These are phyloP conservation scores for Lasiosphaeria miniovina DNA, from an alignment of 495 filamentous ascomycete genomes.

Conservation along the genomic window DNA sequence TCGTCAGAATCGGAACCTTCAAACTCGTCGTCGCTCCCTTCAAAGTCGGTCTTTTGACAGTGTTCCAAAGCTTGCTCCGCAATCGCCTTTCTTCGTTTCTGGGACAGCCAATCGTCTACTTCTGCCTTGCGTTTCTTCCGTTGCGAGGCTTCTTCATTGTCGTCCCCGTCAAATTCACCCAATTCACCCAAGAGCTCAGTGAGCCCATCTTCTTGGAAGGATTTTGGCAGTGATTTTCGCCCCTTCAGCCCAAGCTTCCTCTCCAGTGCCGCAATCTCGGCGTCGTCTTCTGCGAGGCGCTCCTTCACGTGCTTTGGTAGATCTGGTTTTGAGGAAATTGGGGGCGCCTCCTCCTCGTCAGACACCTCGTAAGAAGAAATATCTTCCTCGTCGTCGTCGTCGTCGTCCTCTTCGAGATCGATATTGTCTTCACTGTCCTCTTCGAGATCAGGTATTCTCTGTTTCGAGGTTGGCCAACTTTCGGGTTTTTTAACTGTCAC, in stretches of 20 bases:
- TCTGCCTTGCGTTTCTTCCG: slow-evolving; percentile 67
- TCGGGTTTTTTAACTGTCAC: slow-evolving; percentile 4
- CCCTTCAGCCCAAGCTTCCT: slow-evolving; percentile 83
- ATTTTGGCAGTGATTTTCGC: slow-evolving; percentile 69
- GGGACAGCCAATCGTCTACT: slow-evolving; percentile 50
- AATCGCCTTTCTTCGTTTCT: slow-evolving; percentile 45
- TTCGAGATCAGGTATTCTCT: slow-evolving; percentile 14
- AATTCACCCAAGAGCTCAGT: slow-evolving; percentile 70
- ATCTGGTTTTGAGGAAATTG: slow-evolving; percentile 14
- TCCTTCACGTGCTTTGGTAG: slow-evolving; percentile 60
- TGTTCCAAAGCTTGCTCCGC: slow-evolving; percentile 22
- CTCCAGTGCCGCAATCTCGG: slow-evolving; percentile 84
- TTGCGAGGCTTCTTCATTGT: slow-evolving; percentile 51
- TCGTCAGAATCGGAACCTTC: slow-evolving; percentile 33
- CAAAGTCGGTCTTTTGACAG: slow-evolving; percentile 15
- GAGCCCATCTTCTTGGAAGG: slow-evolving; percentile 81
- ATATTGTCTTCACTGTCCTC: slow-evolving; percentile 28
- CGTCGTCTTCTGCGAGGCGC: slow-evolving; percentile 71
- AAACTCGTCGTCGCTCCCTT: slow-evolving; percentile 30
- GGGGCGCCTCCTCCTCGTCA: slow-evolving; percentile 5
- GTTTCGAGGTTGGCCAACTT: slow-evolving; percentile 21
- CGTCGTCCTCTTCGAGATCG: slow-evolving; percentile 45
- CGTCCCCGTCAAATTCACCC: slow-evolving; percentile 46
- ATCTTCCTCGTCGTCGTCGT: slow-evolving; percentile 22
- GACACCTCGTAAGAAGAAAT: too few relatives aligned